phyloP scores from a whole-genome alignment of 306 rosid genomes.

The Cicer pinnatifidum region DNA sequence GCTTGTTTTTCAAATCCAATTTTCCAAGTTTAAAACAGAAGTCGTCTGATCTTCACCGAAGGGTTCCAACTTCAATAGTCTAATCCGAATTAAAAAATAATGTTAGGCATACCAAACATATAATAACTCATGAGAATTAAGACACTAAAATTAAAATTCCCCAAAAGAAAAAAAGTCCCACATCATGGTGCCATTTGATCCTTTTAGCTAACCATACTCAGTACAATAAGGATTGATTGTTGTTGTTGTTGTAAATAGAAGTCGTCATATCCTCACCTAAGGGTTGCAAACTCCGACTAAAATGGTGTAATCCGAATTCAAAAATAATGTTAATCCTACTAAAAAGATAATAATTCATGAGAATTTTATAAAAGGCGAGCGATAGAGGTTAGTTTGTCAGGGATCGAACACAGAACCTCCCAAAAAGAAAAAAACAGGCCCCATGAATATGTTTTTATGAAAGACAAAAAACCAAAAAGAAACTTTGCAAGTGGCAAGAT shows the following conservation, averaged over 20 bases:
- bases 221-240: no score
- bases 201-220: no score
- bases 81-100: not conserved
- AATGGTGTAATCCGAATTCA: not conserved
- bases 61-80: not conserved
- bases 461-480: not conserved
- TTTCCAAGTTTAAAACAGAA: not conserved
- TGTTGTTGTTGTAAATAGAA: no score
- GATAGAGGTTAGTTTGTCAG: no score
- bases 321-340: no score
- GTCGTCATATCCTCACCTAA: no score
- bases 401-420: no score
- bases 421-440: not conserved
- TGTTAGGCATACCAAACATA: not conserved
- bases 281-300: no score
- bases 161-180: not conserved
- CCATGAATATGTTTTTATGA: not conserved
- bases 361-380: no score
- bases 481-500: not conserved
- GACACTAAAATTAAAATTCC: not conserved
- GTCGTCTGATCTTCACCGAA: not conserved
- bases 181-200: no score
- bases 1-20: not conserved
- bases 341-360: no score
- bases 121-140: constrained; percentile 8